These are phyloP conservation scores for Polychaeton citri DNA, from an alignment of 2,329 filamentous ascomycete species.

Conservation along the genomic window DNA sequence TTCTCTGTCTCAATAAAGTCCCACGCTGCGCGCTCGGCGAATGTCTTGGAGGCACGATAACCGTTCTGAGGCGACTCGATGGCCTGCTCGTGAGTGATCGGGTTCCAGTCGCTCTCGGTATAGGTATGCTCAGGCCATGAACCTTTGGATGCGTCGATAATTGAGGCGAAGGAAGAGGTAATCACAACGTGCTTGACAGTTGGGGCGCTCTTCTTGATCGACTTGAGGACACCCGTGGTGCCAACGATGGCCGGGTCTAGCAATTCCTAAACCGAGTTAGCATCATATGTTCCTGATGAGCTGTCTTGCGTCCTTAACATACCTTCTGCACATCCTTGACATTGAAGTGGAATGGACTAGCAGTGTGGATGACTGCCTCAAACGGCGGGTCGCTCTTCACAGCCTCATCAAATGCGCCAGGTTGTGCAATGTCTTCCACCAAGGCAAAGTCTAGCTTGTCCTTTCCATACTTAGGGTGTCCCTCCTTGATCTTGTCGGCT, in stretches of 20 bases:
- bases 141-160: conserved; percentile 44
- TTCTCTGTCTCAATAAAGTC: conserved; percentile 39
- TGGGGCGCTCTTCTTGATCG: conserved; percentile 47
- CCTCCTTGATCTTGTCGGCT: conserved; percentile 45
- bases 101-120: conserved; percentile 44
- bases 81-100: conserved; percentile 39
- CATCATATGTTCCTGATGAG: background rate
- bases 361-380: conserved; percentile 61
- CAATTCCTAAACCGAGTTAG: conserved; percentile 24
- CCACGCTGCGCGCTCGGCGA: conserved; percentile 45
- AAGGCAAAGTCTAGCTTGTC: conserved; percentile 51
- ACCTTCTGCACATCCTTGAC: conserved; percentile 57
- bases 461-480: conserved; percentile 37
- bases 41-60: conserved; percentile 46
- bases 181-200: conserved; percentile 61
- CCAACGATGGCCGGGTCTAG: conserved; percentile 50
- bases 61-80: conserved; percentile 28
- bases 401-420: conserved; percentile 52
- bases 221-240: conserved; percentile 48
- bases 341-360: conserved; percentile 61
- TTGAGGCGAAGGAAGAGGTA: conserved; percentile 56
- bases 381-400: conserved; percentile 51
- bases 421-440: conserved; percentile 58
- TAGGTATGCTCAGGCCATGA: conserved; percentile 36
- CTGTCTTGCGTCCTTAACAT: background rate